Evolutionary conservation across 192 early-diverging fungal species (phyloP), one percentile per base, ranked within the genome.

Genomic region (Phycomyces blakesleeanus): DNA sequence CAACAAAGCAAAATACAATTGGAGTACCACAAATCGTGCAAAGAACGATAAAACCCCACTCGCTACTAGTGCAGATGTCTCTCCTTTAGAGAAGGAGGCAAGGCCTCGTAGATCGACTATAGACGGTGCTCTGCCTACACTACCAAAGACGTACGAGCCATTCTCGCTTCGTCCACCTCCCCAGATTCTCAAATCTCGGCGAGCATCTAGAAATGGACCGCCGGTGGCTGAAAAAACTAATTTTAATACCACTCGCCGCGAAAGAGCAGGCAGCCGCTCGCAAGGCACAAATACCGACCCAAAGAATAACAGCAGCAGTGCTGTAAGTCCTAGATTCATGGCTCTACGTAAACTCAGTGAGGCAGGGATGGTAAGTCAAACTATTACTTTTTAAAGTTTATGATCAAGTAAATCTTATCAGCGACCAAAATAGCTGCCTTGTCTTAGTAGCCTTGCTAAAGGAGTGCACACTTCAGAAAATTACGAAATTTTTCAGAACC

Each of bases 251-350:
- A 41, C 2, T 41, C 15, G 51, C 15, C 5, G 51, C 25, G 51
- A 63, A 24, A 52, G 51, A 52, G 9, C 26, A 26, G 29, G 16
- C 26, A 54, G 51, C 40, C 22, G 21, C 15, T 63, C 61, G 5
- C 15, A 40, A 27, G 61, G 38, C 5, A 38, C 29, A 10, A 54
- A 16, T n/a, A 24, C 51, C 12, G 61, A 52, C 18, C 18, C 11
- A 10, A 54, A 51, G 18, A 47, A 18, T 11, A 54, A 22, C 24
- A 50, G 34, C 20, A 65, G 34, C 26, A 65, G 63, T 50, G 63
- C 63, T 1, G 63, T 65, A 11, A 65, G 63, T 20, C 63, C 63
- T 14, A 26, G 55, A 15, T 65, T 65, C 16, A 65, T 65, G 63
- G 63, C 63, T 0, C 42, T 65, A 24, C 26, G 63, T 22, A 65